A percentile compares a stretch with the other conserved stretches of the same genome.
Evolutionary conservation across 352 stramenopile species (phyloP).

Genomic region (Aphanomyces stellatus): DNA sequence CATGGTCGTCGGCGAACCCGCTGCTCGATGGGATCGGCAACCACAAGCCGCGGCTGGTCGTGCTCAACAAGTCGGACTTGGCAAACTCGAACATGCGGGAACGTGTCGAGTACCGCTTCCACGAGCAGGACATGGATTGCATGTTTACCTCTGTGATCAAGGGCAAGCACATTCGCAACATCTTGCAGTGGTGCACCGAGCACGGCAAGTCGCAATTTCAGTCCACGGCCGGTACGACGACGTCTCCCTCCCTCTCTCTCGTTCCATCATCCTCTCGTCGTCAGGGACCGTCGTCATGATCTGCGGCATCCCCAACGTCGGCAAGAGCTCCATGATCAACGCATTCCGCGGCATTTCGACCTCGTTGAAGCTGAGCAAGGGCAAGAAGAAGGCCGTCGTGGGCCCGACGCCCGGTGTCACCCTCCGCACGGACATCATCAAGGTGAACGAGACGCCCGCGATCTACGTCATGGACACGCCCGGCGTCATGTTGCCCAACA

Average conservation of each 20-base stretch:
- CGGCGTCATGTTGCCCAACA: constrained; percentile 83
- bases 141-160: constrained; percentile 78
- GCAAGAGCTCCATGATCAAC: constrained; percentile 87
- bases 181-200: constrained; percentile 72
- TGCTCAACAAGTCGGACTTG: constrained; percentile 85
- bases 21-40: constrained; percentile 60
- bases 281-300: constrained; percentile 76
- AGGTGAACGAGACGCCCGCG: constrained; percentile 80
- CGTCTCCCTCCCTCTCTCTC: neutral
- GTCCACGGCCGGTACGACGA: constrained; percentile 43
- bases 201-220: constrained; percentile 74
- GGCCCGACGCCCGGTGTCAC: constrained; percentile 79
- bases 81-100: constrained; percentile 79
- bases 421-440: constrained; percentile 82
- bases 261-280: neutral
- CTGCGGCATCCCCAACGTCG: constrained; percentile 85
- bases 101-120: constrained; percentile 55
- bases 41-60: constrained; percentile 71
- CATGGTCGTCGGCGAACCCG: constrained; percentile 75
- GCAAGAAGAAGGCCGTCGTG: constrained; percentile 70
- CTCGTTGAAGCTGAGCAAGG: constrained; percentile 65
- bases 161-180: constrained; percentile 58
- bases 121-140: constrained; percentile 36
- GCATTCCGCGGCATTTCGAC: constrained; percentile 68
- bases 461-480: constrained; percentile 86